Percentiles rank a stretch among this genome's conserved stretches.
Evolutionary conservation across 1,284 basidiomycete genomes (phyloP).

Genomic region (Laetiporus sulphureus): DNA sequence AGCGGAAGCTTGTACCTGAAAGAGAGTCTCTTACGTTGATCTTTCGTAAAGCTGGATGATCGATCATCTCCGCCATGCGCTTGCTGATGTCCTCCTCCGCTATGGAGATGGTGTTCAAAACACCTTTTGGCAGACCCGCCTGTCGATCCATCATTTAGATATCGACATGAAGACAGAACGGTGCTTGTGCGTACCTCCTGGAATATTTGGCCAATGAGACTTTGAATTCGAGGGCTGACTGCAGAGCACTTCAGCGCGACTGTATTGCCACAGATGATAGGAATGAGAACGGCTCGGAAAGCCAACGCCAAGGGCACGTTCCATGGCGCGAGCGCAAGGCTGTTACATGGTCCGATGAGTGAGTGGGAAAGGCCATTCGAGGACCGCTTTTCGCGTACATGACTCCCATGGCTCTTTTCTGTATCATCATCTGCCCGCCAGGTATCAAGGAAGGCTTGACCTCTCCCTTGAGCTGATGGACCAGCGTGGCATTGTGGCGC

Average conservation of each 20-base stretch:
- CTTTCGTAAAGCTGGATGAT: slow-evolving; percentile 16
- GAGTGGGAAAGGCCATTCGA: too few relatives aligned
- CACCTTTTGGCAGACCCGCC: slow-evolving; percentile 20
- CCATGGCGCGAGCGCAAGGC: slow-evolving; percentile 24
- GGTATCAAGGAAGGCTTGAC: slow-evolving; percentile 21
- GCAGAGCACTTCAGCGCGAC: slow-evolving; percentile 57
- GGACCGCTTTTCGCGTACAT: too few relatives aligned
- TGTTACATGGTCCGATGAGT: slow-evolving; percentile 1
- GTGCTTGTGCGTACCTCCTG: slow-evolving; percentile 26
- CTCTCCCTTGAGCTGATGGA: slow-evolving; percentile 23
- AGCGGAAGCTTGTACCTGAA: neutral
- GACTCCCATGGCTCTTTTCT: slow-evolving; percentile 26
- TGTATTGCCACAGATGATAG: slow-evolving; percentile 58
- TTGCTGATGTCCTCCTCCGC: slow-evolving; percentile 12
- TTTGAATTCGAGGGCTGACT: slow-evolving; percentile 41
- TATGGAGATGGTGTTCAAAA: slow-evolving; percentile 17
- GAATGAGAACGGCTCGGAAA: slow-evolving; percentile 42
- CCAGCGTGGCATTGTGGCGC: slow-evolving; percentile 15
- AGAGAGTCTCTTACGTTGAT: slow-evolving; percentile 13
- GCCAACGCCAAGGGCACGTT: slow-evolving; percentile 40
- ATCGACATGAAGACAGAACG: neutral
- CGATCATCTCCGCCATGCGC: slow-evolving; percentile 17
- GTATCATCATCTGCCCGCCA: slow-evolving; percentile 26
- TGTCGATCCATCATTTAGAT: slow-evolving; percentile 1
- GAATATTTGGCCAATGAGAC: slow-evolving; percentile 41